Percentiles rank a stretch among this genome's conserved stretches.
Conservation (phyloP, 441 rosid species). For the Cnidoscolus chayamansa region DNA sequence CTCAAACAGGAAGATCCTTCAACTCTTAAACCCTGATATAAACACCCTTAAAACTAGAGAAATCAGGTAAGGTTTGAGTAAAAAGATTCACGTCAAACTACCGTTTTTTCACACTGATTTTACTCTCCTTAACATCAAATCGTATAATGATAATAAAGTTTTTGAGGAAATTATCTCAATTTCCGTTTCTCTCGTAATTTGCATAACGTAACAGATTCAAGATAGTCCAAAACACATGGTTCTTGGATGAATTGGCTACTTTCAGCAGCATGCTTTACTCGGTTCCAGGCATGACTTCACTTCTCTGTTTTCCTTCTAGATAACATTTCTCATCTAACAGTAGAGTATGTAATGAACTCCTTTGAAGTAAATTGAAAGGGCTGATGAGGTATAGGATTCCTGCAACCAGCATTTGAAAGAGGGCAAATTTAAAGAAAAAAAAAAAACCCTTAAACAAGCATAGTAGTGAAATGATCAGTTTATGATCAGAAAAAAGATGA, state of each 20-base stretch:
- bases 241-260: slow-evolving; percentile 11
- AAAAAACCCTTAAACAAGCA: neutral
- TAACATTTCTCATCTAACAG: slow-evolving; percentile 49
- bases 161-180: neutral
- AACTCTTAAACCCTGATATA: no score
- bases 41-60: no score
- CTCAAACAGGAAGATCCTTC: no score
- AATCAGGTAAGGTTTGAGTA: neutral
- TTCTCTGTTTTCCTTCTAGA: neutral
- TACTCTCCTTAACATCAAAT: neutral
- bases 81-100: neutral
- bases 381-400: slow-evolving; percentile 75
- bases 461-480: neutral
- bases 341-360: slow-evolving; percentile 71
- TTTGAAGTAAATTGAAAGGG: slow-evolving; percentile 78
- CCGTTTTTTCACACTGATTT: neutral
- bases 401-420: slow-evolving; percentile 27
- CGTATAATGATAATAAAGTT: neutral
- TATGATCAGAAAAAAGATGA: slow-evolving; percentile 9
- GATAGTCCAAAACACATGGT: neutral
- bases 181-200: neutral
- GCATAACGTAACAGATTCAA: neutral
- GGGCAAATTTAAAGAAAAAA: neutral
- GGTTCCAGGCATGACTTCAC: neutral
- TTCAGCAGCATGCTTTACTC: slow-evolving; percentile 9